phyloP scores from a whole-genome alignment of 2,329 filamentous ascomycete species.

The Arachnomyces sp. region DNA sequence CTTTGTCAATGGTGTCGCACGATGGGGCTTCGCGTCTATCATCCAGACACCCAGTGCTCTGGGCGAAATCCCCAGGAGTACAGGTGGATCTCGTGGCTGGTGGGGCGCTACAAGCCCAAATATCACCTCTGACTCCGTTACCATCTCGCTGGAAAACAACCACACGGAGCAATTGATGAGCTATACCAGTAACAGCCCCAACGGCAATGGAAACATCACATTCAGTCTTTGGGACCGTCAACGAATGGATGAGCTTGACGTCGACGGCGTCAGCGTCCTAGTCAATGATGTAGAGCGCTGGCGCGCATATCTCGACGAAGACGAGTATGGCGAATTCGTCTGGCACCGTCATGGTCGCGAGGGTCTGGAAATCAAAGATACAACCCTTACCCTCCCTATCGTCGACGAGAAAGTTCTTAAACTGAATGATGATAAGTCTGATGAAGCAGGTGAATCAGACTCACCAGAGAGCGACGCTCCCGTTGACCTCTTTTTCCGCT shows the following conservation, averaged over 20 bases:
- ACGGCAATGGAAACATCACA: slow-evolving; percentile 39
- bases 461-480: slow-evolving; percentile 20
- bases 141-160: slow-evolving; percentile 36
- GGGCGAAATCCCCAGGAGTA: slow-evolving; percentile 40
- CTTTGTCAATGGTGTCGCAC: slow-evolving; percentile 86
- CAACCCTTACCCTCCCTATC: slow-evolving; percentile 11
- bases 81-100: slow-evolving; percentile 34
- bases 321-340: slow-evolving; percentile 40
- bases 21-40: slow-evolving; percentile 88
- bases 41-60: slow-evolving; percentile 72
- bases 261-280: slow-evolving; percentile 52
- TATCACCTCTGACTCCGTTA: slow-evolving; percentile 41
- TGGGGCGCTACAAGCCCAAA: slow-evolving; percentile 42
- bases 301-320: slow-evolving; percentile 47
- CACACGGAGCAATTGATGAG: slow-evolving; percentile 21
- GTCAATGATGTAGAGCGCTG: slow-evolving; percentile 58
- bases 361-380: slow-evolving; percentile 27
- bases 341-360: slow-evolving; percentile 39
- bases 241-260: slow-evolving; percentile 30
- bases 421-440: not conserved
- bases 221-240: slow-evolving; percentile 35
- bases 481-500: slow-evolving; percentile 39
- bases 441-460: slow-evolving; percentile 6
- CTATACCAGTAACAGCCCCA: slow-evolving; percentile 18
- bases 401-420: slow-evolving; percentile 4